Base-by-base conservation (phyloP, 495 filamentous ascomycete species). In the Viridothelium virens region DNA sequence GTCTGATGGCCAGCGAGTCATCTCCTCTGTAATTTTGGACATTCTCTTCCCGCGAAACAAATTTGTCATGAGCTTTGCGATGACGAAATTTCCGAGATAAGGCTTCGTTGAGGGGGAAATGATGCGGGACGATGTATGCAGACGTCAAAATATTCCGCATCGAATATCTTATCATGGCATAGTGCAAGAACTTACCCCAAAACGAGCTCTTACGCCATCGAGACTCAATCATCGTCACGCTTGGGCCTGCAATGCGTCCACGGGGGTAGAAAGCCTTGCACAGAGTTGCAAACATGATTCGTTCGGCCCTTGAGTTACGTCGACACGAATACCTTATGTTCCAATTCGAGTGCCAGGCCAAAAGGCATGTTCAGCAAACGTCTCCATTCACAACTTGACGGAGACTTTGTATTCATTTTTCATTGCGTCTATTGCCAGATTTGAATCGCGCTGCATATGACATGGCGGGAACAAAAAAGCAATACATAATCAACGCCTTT, bases 401-500 rank as follows among this genome's bases (percentile, higher is more conserved):
- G 12, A 11, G 41, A 46, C 25, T 53, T 53, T 18, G 48, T 53
- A 18, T 5, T 18, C 14, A 7, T 9, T 9, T 46, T 46, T 46
- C 41, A 16, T 16, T 46, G 9, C 41, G 14, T 9, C 41, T 46
- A 7, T 9, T 46, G 7, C 41, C 41, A 46, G 14, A 53, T 5
- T n/a, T 53, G n/a, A 5, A 18, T 25, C n/a, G n/a, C 48, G 18
- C 53, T 7, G 14, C 53, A 25, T 25, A 25, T 25, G 25, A 25
- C 31, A 59, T 59, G 53, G 31, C 53, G 5, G 36, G 36, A 33
- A 3, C 65, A 37, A 87, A 83, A 72, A 87, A 86, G 73, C 80
- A 82, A 53, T 81, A 87, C 37, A 80, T 88, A 66, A 73, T 88
- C 66, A 87, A 88, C 74, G 86, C 84, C 37, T 88, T 88, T 68